Evolutionary conservation across 1,139 yeast species (phyloP), one percentile per base, ranked within the genome.

Genomic region (Nakaseomyces bracarensis): DNA sequence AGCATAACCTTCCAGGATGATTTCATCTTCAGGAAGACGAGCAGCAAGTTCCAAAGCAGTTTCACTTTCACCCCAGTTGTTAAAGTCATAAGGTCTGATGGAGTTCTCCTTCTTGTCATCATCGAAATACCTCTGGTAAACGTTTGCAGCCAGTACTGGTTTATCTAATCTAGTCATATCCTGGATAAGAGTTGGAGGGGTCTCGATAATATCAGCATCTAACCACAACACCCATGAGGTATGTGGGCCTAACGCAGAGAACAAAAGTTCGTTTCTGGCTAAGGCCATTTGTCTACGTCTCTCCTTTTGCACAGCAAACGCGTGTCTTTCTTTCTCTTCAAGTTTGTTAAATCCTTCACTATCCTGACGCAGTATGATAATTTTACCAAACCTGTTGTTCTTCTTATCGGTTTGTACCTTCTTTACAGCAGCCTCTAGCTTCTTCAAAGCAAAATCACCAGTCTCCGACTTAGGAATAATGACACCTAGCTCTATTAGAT

Each of bases 191-290:
- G 83, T 75, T 14, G 74, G 65, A 14, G 96, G 95, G 3, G 96
- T 77, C 64, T 91, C 98, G 29, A 89, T 75, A 39, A 91, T 81
- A 65, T 91, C 98, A 3, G 95, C 80, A 65, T 91, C 98, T 52
- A 91, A 69, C 97, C 98, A 93, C 41, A 91, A 69, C 22, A 89
- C 82, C 98, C 98, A 91, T 22, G 95, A 77, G 5, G 95, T 87
- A 49, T 82, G 75, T 13, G 96, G 95, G 1, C 89, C 82, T 40
- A 91, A 68, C 2, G 96, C 77, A n/a, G 96, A 82, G 64, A 87
- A 85, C 37, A 91, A 71, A 45, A 91, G 69, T 29, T 96, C 87
- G 67, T 91, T 91, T 61, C 98, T 73, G 2, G 97, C 96, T 49
- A 85, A 67, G 2, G 96, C 94, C 97, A 91, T 89, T 61, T 80